These are phyloP conservation scores for Fusarium citri DNA, from an alignment of 2,329 filamentous ascomycete species.

Conservation along the genomic window DNA sequence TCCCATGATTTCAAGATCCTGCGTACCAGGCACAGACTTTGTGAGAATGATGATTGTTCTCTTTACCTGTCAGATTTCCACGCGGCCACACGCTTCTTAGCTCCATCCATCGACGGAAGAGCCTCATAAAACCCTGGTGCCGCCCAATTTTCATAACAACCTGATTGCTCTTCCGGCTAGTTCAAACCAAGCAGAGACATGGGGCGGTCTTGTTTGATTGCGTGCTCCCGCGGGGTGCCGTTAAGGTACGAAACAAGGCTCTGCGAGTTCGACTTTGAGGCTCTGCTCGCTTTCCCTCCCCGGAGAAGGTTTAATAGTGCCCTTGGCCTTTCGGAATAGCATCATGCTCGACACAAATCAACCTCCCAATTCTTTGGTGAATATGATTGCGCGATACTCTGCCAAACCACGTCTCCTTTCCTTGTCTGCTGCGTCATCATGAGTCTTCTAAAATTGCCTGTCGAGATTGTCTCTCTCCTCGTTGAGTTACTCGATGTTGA, in stretches of 20 bases:
- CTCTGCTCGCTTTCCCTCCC: conserved; percentile 16
- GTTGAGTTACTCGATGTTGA: conserved; percentile 65
- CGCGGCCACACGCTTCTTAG: neutral
- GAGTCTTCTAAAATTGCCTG: conserved; percentile 61
- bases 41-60: neutral
- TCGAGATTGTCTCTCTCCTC: conserved; percentile 73
- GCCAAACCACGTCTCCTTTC: neutral
- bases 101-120: neutral
- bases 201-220: neutral
- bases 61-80: neutral
- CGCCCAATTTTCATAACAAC: neutral
- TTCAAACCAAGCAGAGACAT: conserved; percentile 1
- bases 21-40: neutral
- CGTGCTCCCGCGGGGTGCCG: neutral
- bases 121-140: conserved; percentile 4
- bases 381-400: conserved; percentile 12
- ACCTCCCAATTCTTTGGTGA: conserved; percentile 10
- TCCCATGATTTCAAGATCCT: conserved; percentile 8
- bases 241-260: neutral
- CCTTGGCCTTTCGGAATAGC: conserved; percentile 16
- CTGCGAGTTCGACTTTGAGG: conserved; percentile 5
- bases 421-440: conserved; percentile 51
- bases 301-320: conserved; percentile 12
- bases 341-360: neutral
- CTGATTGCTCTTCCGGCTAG: neutral